Evolutionary conservation across 768 basidiomycete species (phyloP), one percentile per base, ranked within the genome.

Genomic region (Leucocoprinus sp.): DNA sequence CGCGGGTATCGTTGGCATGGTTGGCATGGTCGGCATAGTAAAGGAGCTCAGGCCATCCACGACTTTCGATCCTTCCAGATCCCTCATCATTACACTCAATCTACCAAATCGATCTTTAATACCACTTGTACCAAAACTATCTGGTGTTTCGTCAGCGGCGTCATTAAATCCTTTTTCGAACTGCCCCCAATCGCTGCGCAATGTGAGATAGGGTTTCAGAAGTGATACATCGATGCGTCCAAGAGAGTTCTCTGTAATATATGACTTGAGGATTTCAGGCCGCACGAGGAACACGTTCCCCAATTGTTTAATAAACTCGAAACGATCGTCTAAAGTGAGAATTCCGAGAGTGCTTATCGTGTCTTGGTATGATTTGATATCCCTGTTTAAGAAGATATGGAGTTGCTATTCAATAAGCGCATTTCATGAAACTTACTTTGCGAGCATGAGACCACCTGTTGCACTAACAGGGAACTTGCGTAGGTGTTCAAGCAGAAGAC

Each of bases 271-370:
- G 48, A 93, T 89, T 52, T 97, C 93, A 5, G 95, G 93, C 43
- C 84, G 89, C 39, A 99, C 88, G 52, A 98, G 84, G 74, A 97
- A 99, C 52, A 93, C 76, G 57, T 98, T 95, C 53, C 95, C 96
- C 4, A 99, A 80, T 62, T 98, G 93, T 31, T 93, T 84, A 51
- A 98, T 83, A 68, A 98, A 97, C 60, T 98, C 96, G 67, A 95
- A 99, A 18, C 95, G 91, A 60, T 98, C 93, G 52, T 84, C 78
- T 6, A 99, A 72, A 5, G 86, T 73, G 8, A 89, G 79, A 34
- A 96, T 81, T 23, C 74, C 72, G 66, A 95, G 97, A n/a, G 75
- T 79, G 50, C 73, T 68, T 53, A 96, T 78, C 1, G 78, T 77
- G 55, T 98, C 96, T 68, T 98, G 96, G 57, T 99, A 99, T 17